Percentiles rank a stretch among this genome's conserved stretches.
These are phyloP conservation scores for Alnus rubra DNA, from an alignment of 306 rosid species.

Conservation along the genomic window DNA sequence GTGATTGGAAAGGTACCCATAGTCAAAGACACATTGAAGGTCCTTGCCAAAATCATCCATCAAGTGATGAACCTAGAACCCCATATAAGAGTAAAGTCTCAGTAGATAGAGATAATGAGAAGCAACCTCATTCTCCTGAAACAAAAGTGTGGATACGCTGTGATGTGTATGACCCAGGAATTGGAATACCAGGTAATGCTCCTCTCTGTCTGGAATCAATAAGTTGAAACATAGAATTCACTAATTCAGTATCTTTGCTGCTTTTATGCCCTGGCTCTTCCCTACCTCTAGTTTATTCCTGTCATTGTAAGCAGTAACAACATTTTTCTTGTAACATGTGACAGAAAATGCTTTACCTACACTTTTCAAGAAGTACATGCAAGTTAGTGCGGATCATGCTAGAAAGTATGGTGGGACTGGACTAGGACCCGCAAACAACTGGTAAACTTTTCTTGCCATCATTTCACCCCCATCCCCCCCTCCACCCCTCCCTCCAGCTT, in stretches of 20 bases:
- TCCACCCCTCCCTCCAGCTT: too few species aligned
- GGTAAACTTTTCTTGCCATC: constrained; percentile 45
- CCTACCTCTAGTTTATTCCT: constrained; percentile 1
- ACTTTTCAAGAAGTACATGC: constrained; percentile 92
- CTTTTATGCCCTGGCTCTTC: not conserved
- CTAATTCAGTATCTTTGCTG: not conserved
- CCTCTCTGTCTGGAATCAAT: not conserved
- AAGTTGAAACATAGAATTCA: not conserved
- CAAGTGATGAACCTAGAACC: constrained; percentile 49
- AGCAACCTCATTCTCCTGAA: constrained; percentile 49
- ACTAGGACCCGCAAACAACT: constrained; percentile 89
- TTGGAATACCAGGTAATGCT: constrained; percentile 87
- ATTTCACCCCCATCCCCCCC: too few species aligned
- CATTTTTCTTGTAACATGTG: constrained; percentile 9
- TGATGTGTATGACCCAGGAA: constrained; percentile 93
- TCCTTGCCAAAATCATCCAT: constrained; percentile 36
- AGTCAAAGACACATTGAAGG: constrained; percentile 39
- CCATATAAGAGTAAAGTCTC: constrained; percentile 51
- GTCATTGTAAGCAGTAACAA: constrained; percentile 6
- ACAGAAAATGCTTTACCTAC: constrained; percentile 84
- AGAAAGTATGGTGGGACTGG: constrained; percentile 97
- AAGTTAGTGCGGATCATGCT: constrained; percentile 98
- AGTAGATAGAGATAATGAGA: constrained; percentile 50
- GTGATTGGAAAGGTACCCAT: constrained; percentile 33
- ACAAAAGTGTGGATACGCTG: constrained; percentile 87